A percentile compares a stretch with the other conserved stretches of the same genome.
Conservation (phyloP, 2,329 filamentous ascomycete genomes). For the Onygenales sp. region DNA sequence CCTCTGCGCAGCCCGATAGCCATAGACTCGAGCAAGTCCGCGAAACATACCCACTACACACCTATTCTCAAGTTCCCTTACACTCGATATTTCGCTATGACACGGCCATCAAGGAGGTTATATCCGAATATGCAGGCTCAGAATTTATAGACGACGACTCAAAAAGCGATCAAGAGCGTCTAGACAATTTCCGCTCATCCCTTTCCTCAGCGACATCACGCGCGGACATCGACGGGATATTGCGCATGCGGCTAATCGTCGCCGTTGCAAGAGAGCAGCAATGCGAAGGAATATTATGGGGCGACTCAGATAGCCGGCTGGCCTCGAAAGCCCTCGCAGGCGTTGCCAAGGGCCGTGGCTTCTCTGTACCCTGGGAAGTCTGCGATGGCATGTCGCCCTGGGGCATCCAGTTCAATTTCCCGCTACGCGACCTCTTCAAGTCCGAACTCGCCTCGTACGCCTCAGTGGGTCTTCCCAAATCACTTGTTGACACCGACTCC, state of each 20-base stretch:
- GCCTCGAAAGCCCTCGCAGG: slow-evolving; percentile 78
- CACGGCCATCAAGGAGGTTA: slow-evolving; percentile 21
- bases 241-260: slow-evolving; percentile 64
- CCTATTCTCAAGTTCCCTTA: slow-evolving; percentile 55
- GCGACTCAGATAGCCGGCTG: slow-evolving; percentile 77
- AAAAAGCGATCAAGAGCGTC: slow-evolving; percentile 31
- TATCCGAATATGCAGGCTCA: slow-evolving; percentile 22
- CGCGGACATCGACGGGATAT: slow-evolving; percentile 60
- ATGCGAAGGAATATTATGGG: slow-evolving; percentile 68
- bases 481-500: slow-evolving; percentile 38
- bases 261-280: slow-evolving; percentile 48
- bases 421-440: slow-evolving; percentile 73
- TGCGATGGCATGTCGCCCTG: slow-evolving; percentile 60
- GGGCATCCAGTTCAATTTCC: slow-evolving; percentile 60
- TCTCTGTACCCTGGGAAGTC: slow-evolving; percentile 69
- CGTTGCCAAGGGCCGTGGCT: slow-evolving; percentile 84
- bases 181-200: slow-evolving; percentile 48
- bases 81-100: slow-evolving; percentile 47
- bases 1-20: slow-evolving; percentile 14
- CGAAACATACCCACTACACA: slow-evolving; percentile 55
- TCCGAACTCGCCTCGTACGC: slow-evolving; percentile 67
- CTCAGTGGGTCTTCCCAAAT: slow-evolving; percentile 41
- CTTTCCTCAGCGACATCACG: slow-evolving; percentile 66
- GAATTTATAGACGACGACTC: slow-evolving; percentile 19
- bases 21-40: slow-evolving; percentile 40